Evolutionary conservation across 306 rosid species (phyloP), one percentile per base, ranked within the genome.

Genomic region (Amphicarpaea edgeworthii): DNA sequence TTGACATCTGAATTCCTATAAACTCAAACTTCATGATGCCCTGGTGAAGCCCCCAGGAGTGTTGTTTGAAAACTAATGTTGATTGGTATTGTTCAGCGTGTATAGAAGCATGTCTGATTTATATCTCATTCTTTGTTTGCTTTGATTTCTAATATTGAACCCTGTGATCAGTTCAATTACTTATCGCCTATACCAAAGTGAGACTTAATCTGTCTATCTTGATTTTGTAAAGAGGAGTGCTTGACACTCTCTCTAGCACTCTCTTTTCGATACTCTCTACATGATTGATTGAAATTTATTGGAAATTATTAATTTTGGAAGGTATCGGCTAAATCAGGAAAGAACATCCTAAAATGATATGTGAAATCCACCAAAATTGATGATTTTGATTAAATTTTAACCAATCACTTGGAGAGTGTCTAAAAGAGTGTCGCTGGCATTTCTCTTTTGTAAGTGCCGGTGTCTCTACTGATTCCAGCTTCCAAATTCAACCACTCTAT

Each of bases 101-200:
- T 21, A 42, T 41, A 54, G 14, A 80, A 73, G 37, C 51, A 45
- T 23, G 46, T 57, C 57, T 23, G 46, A 16, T 67, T 73, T 54
- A 46, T 42, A 53, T 72, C 32, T 53, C 37, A 19, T 45, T 30
- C n/a, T 5, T 16, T 73, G 75, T 42, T 65, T 65, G 14, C 20
- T 57, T 30, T 72, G 43, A 64, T 72, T 28, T 79, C 63, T 64
- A 59, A 12, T 54, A 20, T 79, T 63, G 61, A 40, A 79, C 11
- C 51, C 23, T 65, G 46, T 54, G 49, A 23, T 32, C n/a, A 30
- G 76, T 68, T 57, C 11, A 1, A 24, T 37, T 57, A 14, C 53
- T 24, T 58, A 10, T 71, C 65, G 49, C 66, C 60, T 21, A 9
- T 61, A 47, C 42, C 53, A 19, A 67, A 50, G 51, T 10, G 26